Evolutionary conservation across 306 rosid species (phyloP), one percentile per base, ranked within the genome.

Genomic region (Comarum palustre): DNA sequence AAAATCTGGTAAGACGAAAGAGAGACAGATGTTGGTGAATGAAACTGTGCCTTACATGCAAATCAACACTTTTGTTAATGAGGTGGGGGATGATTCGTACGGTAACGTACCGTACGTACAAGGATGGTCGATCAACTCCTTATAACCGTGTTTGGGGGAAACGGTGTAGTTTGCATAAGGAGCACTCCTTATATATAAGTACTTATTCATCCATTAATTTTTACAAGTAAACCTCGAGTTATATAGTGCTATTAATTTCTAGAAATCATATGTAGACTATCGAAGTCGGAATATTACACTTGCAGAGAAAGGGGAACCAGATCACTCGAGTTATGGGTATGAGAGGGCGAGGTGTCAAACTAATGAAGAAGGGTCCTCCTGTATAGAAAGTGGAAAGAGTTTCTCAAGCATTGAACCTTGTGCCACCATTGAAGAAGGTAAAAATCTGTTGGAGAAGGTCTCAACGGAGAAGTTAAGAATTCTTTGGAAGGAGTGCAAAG

Each of bases 101-200:
- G 7, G 61, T 55, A 50, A 55, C 61, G 61, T 55, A 55, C 29
- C 61, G 61, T 55, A 55, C 61, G 61, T 55, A 55, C 61, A 3
- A 24, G 61, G 32, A 55, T 24, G 31, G 31, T 55, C 5, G 12
- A 8, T 8, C 25, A 55, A 55, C 31, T 55, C 16, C 10, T 32
- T 29, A 60, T 34, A 19, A 36, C 45, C 46, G 46, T 10, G 68
- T 34, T 36, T 62, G 68, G 27, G 25, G 68, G 68, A 62, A 62
- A 36, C 27, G 68, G 68, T 34, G 68, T 62, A 31, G 66, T 60
- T 60, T 60, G 41, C 42, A 60, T 14, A 60, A 29, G 66, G 41
- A 31, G 66, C 66, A 60, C 19, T 60, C 4, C 66, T 5, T 60
- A 60, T 31, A 8, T 10, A 54, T 54, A 25, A 11, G 34, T 57